These are phyloP conservation scores for Petasospora fabianii DNA, from an alignment of 1,139 yeast species.

Conservation along the genomic window DNA sequence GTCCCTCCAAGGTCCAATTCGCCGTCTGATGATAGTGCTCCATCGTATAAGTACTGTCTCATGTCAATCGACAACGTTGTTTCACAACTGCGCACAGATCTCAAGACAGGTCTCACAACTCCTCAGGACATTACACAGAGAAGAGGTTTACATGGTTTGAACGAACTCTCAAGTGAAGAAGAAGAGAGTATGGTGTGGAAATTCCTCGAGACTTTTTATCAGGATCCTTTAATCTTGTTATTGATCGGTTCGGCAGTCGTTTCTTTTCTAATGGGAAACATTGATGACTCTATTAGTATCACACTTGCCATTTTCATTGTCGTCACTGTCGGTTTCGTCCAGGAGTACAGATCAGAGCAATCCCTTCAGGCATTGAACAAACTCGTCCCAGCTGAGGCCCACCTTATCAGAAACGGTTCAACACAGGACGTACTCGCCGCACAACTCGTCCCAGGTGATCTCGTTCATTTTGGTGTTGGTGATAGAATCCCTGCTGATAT, in stretches of 20 bases:
- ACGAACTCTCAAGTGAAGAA: constrained; percentile 70
- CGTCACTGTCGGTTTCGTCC: constrained; percentile 93
- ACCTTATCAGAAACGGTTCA: constrained; percentile 75
- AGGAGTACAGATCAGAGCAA: constrained; percentile 92
- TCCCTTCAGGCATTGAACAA: constrained; percentile 87
- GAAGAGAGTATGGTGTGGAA: constrained; percentile 68
- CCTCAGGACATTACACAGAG: constrained; percentile 69
- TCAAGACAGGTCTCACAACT: constrained; percentile 54
- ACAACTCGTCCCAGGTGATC: constrained; percentile 88
- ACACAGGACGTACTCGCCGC: constrained; percentile 80
- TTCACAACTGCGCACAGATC: constrained; percentile 57
- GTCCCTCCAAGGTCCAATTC: constrained; percentile 20
- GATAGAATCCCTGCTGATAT: constrained; percentile 95
- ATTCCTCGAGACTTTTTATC: constrained; percentile 75
- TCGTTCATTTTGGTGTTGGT: constrained; percentile 84
- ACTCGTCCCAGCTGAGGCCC: constrained; percentile 91
- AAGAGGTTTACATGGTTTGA: constrained; percentile 69
- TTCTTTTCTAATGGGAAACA: constrained; percentile 86
- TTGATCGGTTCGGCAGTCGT: constrained; percentile 84
- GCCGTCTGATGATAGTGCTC: constrained; percentile 28
- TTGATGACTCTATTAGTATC: constrained; percentile 88
- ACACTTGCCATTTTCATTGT: constrained; percentile 86
- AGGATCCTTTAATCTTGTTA: constrained; percentile 82
- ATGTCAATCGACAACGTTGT: constrained; percentile 60
- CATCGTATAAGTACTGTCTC: constrained; percentile 45